phyloP scores from a whole-genome alignment of 2,329 filamentous ascomycete genomes.

The Sodiomyces alkalinus region DNA sequence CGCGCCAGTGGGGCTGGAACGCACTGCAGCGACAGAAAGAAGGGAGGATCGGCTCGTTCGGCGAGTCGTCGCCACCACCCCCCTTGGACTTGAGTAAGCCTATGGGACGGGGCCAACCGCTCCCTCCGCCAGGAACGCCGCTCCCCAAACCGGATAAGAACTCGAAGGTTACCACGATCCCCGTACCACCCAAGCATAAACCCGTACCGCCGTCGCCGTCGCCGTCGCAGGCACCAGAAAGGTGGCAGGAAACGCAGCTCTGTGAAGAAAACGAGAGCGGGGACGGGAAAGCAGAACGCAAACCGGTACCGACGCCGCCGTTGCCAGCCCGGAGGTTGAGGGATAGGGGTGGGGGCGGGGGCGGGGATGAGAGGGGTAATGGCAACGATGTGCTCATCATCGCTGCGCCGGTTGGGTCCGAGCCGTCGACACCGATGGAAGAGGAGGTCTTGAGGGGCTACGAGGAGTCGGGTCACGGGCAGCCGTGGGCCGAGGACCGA shows the following conservation, averaged over 20 bases:
- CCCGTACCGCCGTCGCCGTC: conserved; percentile 27
- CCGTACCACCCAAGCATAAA: conserved; percentile 46
- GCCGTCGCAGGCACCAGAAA: too few relatives aligned
- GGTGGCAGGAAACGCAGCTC: too few relatives aligned
- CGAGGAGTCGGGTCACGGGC: conserved; percentile 10
- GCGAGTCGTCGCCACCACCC: conserved; percentile 8
- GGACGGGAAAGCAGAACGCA: conserved; percentile 9
- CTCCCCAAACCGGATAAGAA: conserved; percentile 53
- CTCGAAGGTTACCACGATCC: conserved; percentile 39
- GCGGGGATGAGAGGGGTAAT: conserved; percentile 14
- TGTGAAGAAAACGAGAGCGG: conserved; percentile 4
- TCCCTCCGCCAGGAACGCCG: conserved; percentile 68
- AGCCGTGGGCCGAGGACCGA: conserved; percentile 21
- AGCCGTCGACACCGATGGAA: conserved; percentile 34
- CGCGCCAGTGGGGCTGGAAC: conserved; percentile 44
- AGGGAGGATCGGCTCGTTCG: conserved; percentile 12
- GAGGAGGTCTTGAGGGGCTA: conserved; percentile 15
- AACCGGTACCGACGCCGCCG: conserved; percentile 25
- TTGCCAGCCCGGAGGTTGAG: conserved; percentile 30
- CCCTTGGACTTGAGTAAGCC: conserved; percentile 42
- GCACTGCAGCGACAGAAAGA: conserved; percentile 37
- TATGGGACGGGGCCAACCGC: conserved; percentile 67
- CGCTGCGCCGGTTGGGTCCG: conserved; percentile 47
- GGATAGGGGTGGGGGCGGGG: conserved; percentile 16
- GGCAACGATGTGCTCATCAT: conserved; percentile 47